Base-by-base conservation (phyloP, 139 green algal species). In the Mychonastes homosphaera region DNA sequence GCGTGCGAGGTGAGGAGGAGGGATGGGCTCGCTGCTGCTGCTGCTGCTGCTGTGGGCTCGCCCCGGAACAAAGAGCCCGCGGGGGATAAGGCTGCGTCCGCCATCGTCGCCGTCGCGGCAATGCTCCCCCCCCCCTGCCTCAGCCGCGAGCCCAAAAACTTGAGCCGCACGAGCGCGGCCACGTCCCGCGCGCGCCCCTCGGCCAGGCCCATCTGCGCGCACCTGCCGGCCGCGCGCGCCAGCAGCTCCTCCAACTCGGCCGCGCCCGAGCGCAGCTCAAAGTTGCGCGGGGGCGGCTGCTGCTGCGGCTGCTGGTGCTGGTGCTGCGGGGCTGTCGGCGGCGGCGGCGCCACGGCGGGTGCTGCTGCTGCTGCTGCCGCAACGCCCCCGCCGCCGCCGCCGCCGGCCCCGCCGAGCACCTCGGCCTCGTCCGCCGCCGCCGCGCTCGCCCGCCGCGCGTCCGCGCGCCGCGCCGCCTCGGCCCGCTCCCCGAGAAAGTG, bases 101-200 rank as follows among this genome's bases (percentile, higher is more conserved):
- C n/a, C 10, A 59, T 59, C 4, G 70, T 77, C 30, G 70, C 55
- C 7, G 58, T 66, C 24, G 60, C 54, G 3, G n/a, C n/a, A n/a
- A 9, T 53, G 24, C 46, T 56, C 21, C 55, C 36, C 36, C 54
- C 62, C 15, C 63, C 68, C 52, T 70, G 69, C 58, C 77, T 81
- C 18, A 81, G 56, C 68, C 70, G 65, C 53, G 69, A 62, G 27
- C 74, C 74, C 35, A 89, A 62, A 57, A 87, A 86, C 65, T 75
- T 75, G 46, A 84, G 72, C 26, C 71, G 63, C 33, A 74, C 76
- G 38, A 90, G 69, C 32, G 63, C 66, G 40, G 84, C 55, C 36
- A 90, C 64, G 51, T 90, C 83, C 44, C 62, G 46, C 27, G 19
- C 8, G 28, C 67, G 63, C 49, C 75, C 66, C 59, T 81, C 69